A percentile compares a stretch with the other conserved stretches of the same genome.
Conservation (phyloP, 2,329 filamentous ascomycete species). For the Fusarium nelsonii region DNA sequence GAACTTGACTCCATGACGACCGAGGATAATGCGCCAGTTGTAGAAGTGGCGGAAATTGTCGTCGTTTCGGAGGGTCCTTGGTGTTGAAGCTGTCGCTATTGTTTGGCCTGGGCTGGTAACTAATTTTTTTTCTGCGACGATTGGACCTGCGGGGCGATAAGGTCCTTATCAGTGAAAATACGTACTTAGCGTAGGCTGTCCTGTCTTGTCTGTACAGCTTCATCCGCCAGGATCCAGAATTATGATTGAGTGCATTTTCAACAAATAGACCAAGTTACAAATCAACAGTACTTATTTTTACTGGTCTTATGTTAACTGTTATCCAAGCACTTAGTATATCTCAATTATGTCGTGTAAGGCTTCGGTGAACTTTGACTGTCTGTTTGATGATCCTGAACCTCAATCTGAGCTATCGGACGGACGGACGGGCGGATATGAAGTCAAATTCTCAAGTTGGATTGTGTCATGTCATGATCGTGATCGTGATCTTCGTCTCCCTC, state of each 20-base stretch:
- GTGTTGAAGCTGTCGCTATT: constrained; percentile 37
- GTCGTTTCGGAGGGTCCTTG: constrained; percentile 29
- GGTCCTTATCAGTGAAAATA: constrained; percentile 41
- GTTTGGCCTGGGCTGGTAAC: constrained; percentile 25
- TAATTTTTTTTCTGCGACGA: constrained; percentile 43
- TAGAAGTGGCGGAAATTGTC: constrained; percentile 16
- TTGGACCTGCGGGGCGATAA: constrained; percentile 48
- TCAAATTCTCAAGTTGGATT: constrained; percentile 7
- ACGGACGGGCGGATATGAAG: neutral
- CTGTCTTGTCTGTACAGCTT: neutral
- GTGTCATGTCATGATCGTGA: neutral
- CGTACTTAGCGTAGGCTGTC: constrained; percentile 29
- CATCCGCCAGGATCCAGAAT: neutral
- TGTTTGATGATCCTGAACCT: neutral
- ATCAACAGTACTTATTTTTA: neutral
- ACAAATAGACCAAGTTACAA: too few species aligned
- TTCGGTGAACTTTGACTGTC: neutral
- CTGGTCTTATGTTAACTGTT: too few species aligned
- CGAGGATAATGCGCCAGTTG: constrained; percentile 19
- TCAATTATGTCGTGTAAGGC: neutral
- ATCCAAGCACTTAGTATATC: neutral
- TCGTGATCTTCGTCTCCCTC: neutral
- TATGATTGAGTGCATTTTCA: neutral
- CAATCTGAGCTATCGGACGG: neutral
- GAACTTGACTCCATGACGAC: constrained; percentile 60